Evolutionary conservation across 2,329 filamentous ascomycete species (phyloP).

Genomic region (Fusarium musae): DNA sequence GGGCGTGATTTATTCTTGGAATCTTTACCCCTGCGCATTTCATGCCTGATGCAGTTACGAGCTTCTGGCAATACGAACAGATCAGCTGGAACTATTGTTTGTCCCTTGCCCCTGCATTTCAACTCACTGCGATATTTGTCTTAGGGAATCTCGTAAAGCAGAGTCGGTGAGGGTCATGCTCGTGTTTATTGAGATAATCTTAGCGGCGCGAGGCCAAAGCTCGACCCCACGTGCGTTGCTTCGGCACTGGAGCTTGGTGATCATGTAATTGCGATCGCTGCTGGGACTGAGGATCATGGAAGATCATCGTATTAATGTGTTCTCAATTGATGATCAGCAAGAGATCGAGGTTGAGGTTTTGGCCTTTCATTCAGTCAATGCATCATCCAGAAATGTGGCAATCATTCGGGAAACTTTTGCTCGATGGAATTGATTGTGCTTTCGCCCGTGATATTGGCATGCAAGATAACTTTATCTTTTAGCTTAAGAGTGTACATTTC

Average conservation of each 20-base stretch:
- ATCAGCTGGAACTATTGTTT: neutral
- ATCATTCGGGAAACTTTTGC: accelerated
- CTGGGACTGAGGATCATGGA: neutral
- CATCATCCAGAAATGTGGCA: accelerated
- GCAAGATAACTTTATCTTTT: neutral
- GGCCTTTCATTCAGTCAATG: accelerated
- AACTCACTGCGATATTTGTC: neutral
- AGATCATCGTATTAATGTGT: neutral
- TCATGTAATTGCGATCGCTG: neutral
- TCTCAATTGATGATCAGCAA: neutral
- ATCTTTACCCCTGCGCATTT: neutral
- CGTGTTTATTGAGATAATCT: neutral
- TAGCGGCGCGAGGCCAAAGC: neutral
- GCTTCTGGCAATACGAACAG: conserved; percentile 12
- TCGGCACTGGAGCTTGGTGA: neutral
- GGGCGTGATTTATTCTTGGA: conserved; percentile 3
- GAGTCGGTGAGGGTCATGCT: conserved; percentile 1
- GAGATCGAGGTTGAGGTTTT: too few species aligned
- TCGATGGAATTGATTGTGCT: accelerated
- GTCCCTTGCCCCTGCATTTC: neutral
- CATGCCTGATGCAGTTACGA: conserved; percentile 2
- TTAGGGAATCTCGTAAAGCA: conserved; percentile 12
- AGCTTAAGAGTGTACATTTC: neutral
- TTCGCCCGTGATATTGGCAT: accelerated
- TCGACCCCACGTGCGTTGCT: neutral